Base-by-base conservation (phyloP, 1,284 basidiomycete species). In the Kwoniella shivajii region DNA sequence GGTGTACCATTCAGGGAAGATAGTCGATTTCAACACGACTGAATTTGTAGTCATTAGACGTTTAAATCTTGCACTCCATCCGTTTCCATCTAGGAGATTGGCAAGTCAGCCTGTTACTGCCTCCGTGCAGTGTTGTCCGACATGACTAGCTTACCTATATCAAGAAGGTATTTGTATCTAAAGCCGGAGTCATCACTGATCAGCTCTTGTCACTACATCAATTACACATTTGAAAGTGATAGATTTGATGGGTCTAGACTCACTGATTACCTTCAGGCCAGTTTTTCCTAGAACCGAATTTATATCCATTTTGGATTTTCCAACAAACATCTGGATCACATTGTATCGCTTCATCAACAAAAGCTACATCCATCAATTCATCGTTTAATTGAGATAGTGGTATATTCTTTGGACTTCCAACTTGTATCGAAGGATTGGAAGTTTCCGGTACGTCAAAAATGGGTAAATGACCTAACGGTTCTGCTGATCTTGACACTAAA, bases 111-210 rank as follows among this genome's bases (percentile, higher is more conserved):
- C 24, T 37, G 5, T 14, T 6, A 6, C n/a, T 7, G 16, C 6
- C 13, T 6, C 20, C 16, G 16, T 16, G n/a, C n/a, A 34, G 24
- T 20, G 9, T 18, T 30, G n/a, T 14, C 39, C 26, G 6, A 26
- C 16, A 9, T 22, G 18, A 48, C 16, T 20, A 13, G 43, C 53
- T 29, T 31, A 79, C 81, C 72, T 56, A 86, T 83, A 67, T 87
- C 86, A 27, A 87, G 67, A 41, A 87, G 80, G 69, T 86, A 88
- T 72, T 86, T 86, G 70, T 84, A 85, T n/a, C 61, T 65, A 41
- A 10, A 49, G 27, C 22, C n/a, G 31, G 16, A 14, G 26, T 39
- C n/a, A 36, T 22, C 34, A 36, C 34, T n/a, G 34, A 36, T 36
- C 34, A 36, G 34, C 34, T 10, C 10, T 10, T n/a, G n/a, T n/a